Percentiles rank a stretch among this genome's conserved stretches.
Conservation (phyloP, 805 yeast genomes). For the Blastobotrys chiropterorum region DNA sequence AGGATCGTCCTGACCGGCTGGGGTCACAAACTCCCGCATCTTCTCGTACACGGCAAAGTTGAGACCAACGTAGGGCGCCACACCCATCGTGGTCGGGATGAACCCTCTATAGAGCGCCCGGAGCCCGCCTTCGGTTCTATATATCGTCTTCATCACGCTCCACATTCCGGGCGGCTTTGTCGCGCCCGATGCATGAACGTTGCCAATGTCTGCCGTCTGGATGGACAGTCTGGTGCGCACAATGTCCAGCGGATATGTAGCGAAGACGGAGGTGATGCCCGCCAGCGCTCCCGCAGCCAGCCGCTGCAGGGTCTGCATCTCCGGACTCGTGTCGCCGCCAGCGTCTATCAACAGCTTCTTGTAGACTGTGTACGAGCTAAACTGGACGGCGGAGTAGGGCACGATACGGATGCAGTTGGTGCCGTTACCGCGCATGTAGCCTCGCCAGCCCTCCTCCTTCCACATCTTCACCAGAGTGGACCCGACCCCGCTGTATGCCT, state of each 20-base stretch:
- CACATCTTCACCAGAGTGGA: slow-evolving; percentile 74
- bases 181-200: slow-evolving; percentile 8
- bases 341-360: slow-evolving; percentile 38
- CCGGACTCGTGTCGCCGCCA: slow-evolving; percentile 14
- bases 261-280: slow-evolving; percentile 71
- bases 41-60: slow-evolving; percentile 88
- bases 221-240: slow-evolving; percentile 84
- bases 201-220: slow-evolving; percentile 64
- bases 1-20: slow-evolving; percentile 28
- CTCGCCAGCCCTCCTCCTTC: slow-evolving; percentile 86
- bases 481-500: slow-evolving; percentile 57
- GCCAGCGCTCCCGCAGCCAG: slow-evolving; percentile 73
- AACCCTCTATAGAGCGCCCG: slow-evolving; percentile 76
- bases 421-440: slow-evolving; percentile 85
- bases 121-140: slow-evolving; percentile 74
- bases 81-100: slow-evolving; percentile 87
- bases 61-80: slow-evolving; percentile 92
- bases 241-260: slow-evolving; percentile 88
- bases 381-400: slow-evolving; percentile 94
- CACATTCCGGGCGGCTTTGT: slow-evolving; percentile 66
- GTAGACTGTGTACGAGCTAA: slow-evolving; percentile 64
- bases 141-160: slow-evolving; percentile 51
- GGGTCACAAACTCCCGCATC: slow-evolving; percentile 51
- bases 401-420: slow-evolving; percentile 83
- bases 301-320: slow-evolving; percentile 51